These are phyloP conservation scores for Inosperma sp. DNA, from an alignment of 768 basidiomycete genomes.

Conservation along the genomic window DNA sequence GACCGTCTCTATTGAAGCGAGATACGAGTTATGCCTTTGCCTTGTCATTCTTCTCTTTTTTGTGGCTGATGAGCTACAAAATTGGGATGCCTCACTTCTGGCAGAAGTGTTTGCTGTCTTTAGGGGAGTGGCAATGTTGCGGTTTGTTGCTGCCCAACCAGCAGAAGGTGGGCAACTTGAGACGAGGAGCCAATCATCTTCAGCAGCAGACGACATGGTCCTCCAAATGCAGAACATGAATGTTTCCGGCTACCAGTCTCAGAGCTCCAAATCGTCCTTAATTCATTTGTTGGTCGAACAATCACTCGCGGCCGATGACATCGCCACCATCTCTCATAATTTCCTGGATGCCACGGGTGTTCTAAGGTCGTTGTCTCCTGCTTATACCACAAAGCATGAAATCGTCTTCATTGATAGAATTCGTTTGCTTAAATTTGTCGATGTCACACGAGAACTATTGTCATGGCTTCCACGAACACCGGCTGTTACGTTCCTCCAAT, in stretches of 20 bases:
- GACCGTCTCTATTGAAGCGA: slow-evolving; percentile 57
- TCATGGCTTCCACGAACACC: slow-evolving; percentile 79
- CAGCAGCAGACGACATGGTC: slow-evolving; percentile 56
- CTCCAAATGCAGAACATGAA: slow-evolving; percentile 70
- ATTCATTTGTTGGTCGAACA: slow-evolving; percentile 58
- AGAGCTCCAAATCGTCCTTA: slow-evolving; percentile 55
- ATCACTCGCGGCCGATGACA: slow-evolving; percentile 41
- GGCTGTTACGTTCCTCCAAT: slow-evolving; percentile 68
- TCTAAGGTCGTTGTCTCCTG: slow-evolving; percentile 63
- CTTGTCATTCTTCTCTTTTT: slow-evolving; percentile 68
- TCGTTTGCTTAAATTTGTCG: slow-evolving; percentile 56
- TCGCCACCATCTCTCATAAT: slow-evolving; percentile 60
- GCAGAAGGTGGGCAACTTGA: slow-evolving; percentile 30
- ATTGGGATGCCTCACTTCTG: slow-evolving; percentile 61
- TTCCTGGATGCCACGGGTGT: slow-evolving; percentile 67
- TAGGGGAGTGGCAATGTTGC: slow-evolving; percentile 71
- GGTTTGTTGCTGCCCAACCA: slow-evolving; percentile 55
- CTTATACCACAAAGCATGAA: slow-evolving; percentile 64
- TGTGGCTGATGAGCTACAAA: slow-evolving; percentile 55
- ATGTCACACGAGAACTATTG: slow-evolving; percentile 58
- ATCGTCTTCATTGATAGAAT: slow-evolving; percentile 69
- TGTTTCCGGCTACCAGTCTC: slow-evolving; percentile 48
- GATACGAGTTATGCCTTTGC: slow-evolving; percentile 70
- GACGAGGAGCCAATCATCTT: slow-evolving; percentile 15
- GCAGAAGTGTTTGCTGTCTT: slow-evolving; percentile 78